Percentiles rank a stretch among this genome's conserved stretches.
Conservation (phyloP, 345 rosid species). For the Murraya paniculata region DNA sequence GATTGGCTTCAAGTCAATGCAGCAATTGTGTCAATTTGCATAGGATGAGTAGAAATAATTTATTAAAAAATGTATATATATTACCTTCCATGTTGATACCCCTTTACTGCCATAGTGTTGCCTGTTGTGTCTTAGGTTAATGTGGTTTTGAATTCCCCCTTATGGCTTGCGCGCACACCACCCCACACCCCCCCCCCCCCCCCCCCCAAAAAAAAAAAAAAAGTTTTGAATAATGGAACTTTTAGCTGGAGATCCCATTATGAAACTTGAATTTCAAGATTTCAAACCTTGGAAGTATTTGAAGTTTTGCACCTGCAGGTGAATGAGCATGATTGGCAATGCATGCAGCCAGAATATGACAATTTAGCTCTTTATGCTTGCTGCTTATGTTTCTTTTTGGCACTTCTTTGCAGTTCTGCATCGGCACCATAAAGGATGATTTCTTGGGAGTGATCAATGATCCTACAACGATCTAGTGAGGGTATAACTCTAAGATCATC, state of each 20-base stretch:
- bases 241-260: not conserved
- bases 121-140: not conserved
- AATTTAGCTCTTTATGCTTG: not conserved
- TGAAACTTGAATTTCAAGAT: not conserved
- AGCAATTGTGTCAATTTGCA: not conserved
- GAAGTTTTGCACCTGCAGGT: not conserved
- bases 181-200: too few species aligned
- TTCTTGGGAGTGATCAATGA: constrained; percentile 94
- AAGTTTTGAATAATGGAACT: not conserved
- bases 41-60: not conserved
- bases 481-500: not conserved
- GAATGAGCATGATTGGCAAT: too few species aligned
- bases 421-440: constrained; percentile 91
- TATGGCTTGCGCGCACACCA: too few species aligned
- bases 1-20: not conserved
- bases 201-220: too few species aligned
- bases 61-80: too few species aligned
- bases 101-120: not conserved
- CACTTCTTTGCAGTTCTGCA: constrained; percentile 69
- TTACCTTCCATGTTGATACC: not conserved
- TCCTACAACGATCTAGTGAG: constrained; percentile 55
- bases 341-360: not conserved
- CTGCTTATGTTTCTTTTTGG: not conserved
- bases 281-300: not conserved
- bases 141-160: not conserved